These are phyloP conservation scores for Ramularia collo-cygni DNA, from an alignment of 2,329 filamentous ascomycete genomes.

Conservation along the genomic window DNA sequence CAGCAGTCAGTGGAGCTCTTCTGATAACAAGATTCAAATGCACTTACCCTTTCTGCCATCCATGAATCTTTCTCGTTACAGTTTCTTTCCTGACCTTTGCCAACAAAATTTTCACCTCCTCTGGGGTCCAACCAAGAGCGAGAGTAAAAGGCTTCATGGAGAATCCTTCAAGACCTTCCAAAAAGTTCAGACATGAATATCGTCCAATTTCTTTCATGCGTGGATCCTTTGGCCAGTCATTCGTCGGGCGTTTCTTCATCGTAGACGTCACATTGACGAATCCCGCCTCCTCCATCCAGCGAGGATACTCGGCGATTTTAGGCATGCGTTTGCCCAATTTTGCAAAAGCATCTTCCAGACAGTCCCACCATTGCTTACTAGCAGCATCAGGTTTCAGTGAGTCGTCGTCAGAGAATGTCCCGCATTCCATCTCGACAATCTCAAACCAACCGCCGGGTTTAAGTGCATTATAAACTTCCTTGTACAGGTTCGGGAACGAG, in stretches of 20 bases:
- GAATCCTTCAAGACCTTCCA: conserved; percentile 39
- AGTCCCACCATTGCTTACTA: conserved; percentile 15
- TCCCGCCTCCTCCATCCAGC: conserved; percentile 18
- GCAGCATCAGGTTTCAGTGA: conserved; percentile 27
- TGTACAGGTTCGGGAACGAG: conserved; percentile 19
- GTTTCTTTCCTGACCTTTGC: conserved; percentile 37
- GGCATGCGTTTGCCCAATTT: conserved; percentile 15
- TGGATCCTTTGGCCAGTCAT: conserved; percentile 27
- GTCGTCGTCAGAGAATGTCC: conserved; percentile 35
- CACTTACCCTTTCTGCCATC: conserved; percentile 18
- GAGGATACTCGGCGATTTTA: conserved; percentile 11
- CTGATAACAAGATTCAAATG: no score
- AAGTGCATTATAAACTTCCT: conserved; percentile 27
- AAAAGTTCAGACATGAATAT: conserved; percentile 21
- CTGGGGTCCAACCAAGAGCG: conserved; percentile 37
- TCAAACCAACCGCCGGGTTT: conserved; percentile 40
- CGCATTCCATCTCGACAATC: conserved; percentile 37
- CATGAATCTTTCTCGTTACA: conserved; percentile 14
- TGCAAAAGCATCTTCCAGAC: conserved; percentile 15
- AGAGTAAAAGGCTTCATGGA: conserved; percentile 38
- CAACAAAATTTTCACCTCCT: conserved; percentile 41
- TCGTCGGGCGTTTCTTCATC: conserved; percentile 21
- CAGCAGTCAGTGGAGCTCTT: not conserved
- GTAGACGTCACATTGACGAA: conserved; percentile 22
- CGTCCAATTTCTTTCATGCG: conserved; percentile 23